phyloP scores from a whole-genome alignment of 352 stramenopile species.

The Phytophthora sp. region DNA sequence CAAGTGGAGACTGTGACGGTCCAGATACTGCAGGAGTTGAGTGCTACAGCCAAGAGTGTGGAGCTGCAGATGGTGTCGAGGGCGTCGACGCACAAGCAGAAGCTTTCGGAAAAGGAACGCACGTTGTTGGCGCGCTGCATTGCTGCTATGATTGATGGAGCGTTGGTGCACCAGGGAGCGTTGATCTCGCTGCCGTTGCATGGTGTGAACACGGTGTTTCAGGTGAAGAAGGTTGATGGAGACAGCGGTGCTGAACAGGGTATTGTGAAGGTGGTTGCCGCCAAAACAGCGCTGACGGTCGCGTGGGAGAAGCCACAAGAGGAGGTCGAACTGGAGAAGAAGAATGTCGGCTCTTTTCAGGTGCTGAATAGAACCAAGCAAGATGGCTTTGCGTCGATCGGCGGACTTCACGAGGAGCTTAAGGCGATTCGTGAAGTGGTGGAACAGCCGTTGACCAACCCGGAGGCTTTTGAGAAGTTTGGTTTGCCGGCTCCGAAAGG shows the following conservation, averaged over 20 bases:
- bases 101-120: constrained; percentile 62
- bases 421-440: constrained; percentile 95
- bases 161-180: constrained; percentile 55
- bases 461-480: constrained; percentile 93
- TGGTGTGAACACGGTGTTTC: constrained; percentile 61
- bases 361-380: constrained; percentile 4
- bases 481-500: constrained; percentile 95
- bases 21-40: constrained; percentile 22
- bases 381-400: constrained; percentile 72
- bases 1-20: constrained; percentile 32
- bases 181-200: constrained; percentile 68
- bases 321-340: background rate
- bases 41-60: constrained; percentile 29
- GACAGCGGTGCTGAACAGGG: background rate
- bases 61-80: constrained; percentile 47
- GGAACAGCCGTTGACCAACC: constrained; percentile 94
- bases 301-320: constrained; percentile 24
- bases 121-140: constrained; percentile 63
- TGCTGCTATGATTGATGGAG: constrained; percentile 66
- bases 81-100: constrained; percentile 24
- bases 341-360: background rate
- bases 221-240: constrained; percentile 37
- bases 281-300: constrained; percentile 36
- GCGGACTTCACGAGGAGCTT: constrained; percentile 94
- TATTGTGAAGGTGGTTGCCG: constrained; percentile 31